phyloP scores from a whole-genome alignment of 768 basidiomycete species.

The Trametopsis cervina region DNA sequence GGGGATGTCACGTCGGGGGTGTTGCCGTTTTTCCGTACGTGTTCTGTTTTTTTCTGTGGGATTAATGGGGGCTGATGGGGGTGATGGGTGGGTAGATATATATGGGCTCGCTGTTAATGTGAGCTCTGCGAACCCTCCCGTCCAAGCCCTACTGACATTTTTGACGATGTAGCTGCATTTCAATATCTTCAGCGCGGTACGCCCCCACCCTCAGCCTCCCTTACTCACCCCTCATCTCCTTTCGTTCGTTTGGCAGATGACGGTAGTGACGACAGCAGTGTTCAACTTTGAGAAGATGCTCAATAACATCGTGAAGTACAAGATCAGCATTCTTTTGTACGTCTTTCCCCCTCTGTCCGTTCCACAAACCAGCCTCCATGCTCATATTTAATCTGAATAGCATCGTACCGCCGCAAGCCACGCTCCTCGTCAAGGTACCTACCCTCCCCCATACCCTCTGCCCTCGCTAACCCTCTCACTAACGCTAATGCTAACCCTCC shows the following conservation, averaged over 20 bases:
- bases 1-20: slow-evolving; percentile 53
- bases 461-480: slow-evolving; percentile 6
- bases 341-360: background rate
- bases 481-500: no score
- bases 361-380: background rate
- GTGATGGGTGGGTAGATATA: slow-evolving; percentile 33
- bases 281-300: slow-evolving; percentile 28
- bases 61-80: background rate
- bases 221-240: no score
- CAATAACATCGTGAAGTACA: slow-evolving; percentile 26
- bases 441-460: background rate
- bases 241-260: no score
- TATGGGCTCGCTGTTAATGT: slow-evolving; percentile 28
- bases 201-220: background rate
- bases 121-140: slow-evolving; percentile 6
- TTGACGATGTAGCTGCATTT: slow-evolving; percentile 20
- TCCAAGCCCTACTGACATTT: background rate
- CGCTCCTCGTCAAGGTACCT: slow-evolving; percentile 24
- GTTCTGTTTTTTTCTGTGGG: no score
- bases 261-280: slow-evolving; percentile 26
- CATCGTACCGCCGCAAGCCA: slow-evolving; percentile 24
- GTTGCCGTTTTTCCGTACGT: slow-evolving; percentile 24
- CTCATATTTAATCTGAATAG: slow-evolving; percentile 5
- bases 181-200: slow-evolving; percentile 21
- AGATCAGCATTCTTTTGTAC: slow-evolving; percentile 27